Conservation (phyloP, 331 rosid species). For the Phaseolus coccineus region DNA sequence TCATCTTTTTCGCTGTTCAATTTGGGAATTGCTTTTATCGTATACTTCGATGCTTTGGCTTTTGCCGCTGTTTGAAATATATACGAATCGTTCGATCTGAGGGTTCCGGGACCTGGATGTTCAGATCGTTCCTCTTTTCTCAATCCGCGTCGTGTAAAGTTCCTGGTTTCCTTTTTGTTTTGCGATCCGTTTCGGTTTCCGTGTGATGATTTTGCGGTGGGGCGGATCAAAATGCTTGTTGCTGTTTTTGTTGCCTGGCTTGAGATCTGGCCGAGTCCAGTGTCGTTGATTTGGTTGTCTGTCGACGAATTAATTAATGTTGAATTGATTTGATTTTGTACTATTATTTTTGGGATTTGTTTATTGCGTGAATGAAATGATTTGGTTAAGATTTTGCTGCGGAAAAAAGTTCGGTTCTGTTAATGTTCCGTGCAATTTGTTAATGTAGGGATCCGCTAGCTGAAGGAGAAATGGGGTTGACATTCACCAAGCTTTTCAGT, state of each 20-base stretch:
- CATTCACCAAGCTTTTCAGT: constrained; percentile 98
- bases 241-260: neutral
- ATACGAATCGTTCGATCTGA: constrained; percentile 45
- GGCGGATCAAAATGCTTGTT: constrained; percentile 25
- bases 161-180: constrained; percentile 10
- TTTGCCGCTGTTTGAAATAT: neutral
- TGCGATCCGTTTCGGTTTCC: constrained; percentile 30
- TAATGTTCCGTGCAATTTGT: constrained; percentile 3
- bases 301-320: neutral
- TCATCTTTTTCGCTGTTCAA: neutral
- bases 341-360: neutral
- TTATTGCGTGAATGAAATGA: neutral
- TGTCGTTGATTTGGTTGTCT: neutral
- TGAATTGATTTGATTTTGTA: neutral
- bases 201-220: constrained; percentile 24
- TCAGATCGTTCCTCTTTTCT: constrained; percentile 52
- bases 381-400: neutral
- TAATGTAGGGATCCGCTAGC: constrained; percentile 53
- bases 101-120: constrained; percentile 34
- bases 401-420: neutral
- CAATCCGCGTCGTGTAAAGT: neutral
- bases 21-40: neutral
- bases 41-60: neutral
- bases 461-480: constrained; percentile 86
- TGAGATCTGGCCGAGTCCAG: constrained; percentile 57